Conservation (phyloP, 768 basidiomycete species). For the Lentinula guzmanii region DNA sequence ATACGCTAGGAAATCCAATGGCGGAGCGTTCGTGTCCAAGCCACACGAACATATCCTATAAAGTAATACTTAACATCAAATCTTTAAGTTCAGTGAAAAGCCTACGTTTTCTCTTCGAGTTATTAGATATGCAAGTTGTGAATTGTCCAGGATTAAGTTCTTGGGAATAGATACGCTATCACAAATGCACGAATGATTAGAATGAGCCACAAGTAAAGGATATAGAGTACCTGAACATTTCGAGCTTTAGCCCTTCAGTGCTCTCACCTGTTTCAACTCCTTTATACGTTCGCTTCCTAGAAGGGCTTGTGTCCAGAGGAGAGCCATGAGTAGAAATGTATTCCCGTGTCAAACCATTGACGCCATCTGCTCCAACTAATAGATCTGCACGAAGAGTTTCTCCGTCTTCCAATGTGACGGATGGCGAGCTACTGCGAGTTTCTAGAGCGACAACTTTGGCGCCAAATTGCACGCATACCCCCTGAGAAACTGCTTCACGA, state of each 20-base stretch:
- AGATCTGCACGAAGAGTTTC: slow-evolving; percentile 39
- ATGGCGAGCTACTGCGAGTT: slow-evolving; percentile 13
- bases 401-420: slow-evolving; percentile 33
- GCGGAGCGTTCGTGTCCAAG: slow-evolving; percentile 25
- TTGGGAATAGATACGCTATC: slow-evolving; percentile 35
- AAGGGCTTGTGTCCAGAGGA: neutral
- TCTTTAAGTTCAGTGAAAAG: neutral
- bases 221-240: slow-evolving; percentile 38
- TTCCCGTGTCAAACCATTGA: slow-evolving; percentile 27
- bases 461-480: slow-evolving; percentile 35
- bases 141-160: slow-evolving; percentile 32
- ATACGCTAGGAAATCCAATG: slow-evolving; percentile 26
- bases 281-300: slow-evolving; percentile 14
- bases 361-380: slow-evolving; percentile 54
- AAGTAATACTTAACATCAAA: neutral
- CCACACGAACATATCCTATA: slow-evolving; percentile 27
- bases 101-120: slow-evolving; percentile 18
- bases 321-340: slow-evolving; percentile 21
- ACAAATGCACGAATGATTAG: neutral
- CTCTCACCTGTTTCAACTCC: slow-evolving; percentile 13
- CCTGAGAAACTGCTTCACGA: slow-evolving; percentile 34
- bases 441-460: slow-evolving; percentile 24
- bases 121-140: slow-evolving; percentile 27
- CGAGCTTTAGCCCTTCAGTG: slow-evolving; percentile 13
- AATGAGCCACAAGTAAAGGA: neutral